A percentile compares a stretch with the other conserved stretches of the same genome.
These are phyloP conservation scores for Dacryopinax primogenitus DNA, from an alignment of 768 basidiomycete genomes.

Conservation along the genomic window DNA sequence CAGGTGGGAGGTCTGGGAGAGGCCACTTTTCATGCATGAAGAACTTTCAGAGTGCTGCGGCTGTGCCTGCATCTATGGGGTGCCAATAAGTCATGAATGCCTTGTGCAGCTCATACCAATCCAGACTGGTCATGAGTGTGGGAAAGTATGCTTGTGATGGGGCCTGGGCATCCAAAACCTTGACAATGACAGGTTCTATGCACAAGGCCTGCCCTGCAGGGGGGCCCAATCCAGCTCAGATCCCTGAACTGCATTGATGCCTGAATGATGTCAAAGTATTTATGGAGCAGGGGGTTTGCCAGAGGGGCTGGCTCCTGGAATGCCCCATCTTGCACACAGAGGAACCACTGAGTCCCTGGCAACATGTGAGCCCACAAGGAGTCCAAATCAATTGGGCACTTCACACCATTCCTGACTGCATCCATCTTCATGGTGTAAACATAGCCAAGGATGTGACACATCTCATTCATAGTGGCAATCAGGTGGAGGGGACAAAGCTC, in stretches of 20 bases:
- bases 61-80: neutral
- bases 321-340: neutral
- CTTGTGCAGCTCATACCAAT: neutral
- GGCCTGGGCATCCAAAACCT: neutral
- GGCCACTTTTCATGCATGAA: too few relatives aligned
- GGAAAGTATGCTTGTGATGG: neutral
- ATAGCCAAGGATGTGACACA: neutral
- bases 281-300: neutral
- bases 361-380: neutral
- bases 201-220: neutral
- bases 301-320: neutral
- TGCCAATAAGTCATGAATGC: neutral
- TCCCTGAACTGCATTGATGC: neutral
- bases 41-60: neutral
- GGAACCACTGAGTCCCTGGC: neutral
- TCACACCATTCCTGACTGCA: neutral
- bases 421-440: neutral
- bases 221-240: neutral
- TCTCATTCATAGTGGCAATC: neutral
- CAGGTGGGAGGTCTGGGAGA: too few relatives aligned
- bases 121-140: neutral
- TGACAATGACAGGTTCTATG: neutral
- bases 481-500: neutral
- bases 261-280: neutral
- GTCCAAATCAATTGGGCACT: neutral